These are phyloP conservation scores for Fusarium sp. DNA, from an alignment of 2,329 filamentous ascomycete species.

Conservation along the genomic window DNA sequence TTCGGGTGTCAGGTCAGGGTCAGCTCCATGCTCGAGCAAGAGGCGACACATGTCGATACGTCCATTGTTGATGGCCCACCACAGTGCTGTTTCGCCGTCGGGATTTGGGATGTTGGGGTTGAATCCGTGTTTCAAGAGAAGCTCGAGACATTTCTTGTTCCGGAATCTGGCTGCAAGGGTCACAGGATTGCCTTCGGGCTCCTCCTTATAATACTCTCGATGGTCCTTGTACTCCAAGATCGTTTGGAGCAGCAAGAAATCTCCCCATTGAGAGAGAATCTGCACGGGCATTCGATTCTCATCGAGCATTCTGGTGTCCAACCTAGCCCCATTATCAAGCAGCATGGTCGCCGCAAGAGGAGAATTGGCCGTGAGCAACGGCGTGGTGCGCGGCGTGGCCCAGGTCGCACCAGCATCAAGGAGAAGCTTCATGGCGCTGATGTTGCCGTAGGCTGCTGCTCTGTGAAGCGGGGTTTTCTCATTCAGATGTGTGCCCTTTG, in stretches of 20 bases:
- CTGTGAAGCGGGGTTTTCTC: neutral
- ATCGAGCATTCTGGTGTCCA: neutral
- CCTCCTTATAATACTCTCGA: neutral
- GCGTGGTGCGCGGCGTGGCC: neutral
- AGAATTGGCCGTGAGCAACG: neutral
- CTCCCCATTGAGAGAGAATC: neutral
- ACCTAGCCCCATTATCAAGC: neutral
- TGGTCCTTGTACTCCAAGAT: neutral
- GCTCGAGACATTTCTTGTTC: neutral
- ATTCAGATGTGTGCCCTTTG: neutral
- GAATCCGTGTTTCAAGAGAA: neutral
- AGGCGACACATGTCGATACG: neutral
- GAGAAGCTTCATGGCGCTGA: neutral
- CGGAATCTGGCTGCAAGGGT: neutral
- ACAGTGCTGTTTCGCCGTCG: neutral
- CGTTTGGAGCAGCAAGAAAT: neutral
- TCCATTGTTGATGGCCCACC: neutral
- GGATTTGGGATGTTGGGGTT: neutral
- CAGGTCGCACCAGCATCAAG: neutral
- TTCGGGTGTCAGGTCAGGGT: neutral
- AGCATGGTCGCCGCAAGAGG: neutral
- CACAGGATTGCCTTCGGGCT: neutral
- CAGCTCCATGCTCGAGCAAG: slow-evolving; percentile 1
- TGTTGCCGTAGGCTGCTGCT: neutral
- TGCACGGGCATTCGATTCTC: neutral